Conservation (phyloP, 352 stramenopile species). For the Pythium coloratum region DNA sequence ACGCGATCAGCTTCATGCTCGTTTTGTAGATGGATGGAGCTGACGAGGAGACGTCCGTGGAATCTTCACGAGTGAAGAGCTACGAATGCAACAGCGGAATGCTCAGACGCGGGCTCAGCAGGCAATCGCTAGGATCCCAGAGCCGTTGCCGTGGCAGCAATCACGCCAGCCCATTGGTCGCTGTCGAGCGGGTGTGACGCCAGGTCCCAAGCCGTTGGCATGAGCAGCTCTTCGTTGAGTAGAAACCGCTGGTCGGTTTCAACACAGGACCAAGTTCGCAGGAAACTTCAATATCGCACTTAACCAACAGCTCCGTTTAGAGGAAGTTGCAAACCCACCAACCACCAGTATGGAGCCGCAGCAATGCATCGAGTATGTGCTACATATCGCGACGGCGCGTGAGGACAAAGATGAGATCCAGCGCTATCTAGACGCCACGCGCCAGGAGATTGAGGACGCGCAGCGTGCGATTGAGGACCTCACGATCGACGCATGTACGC, state of each 20-base stretch:
- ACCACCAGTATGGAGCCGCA: conserved; percentile 9
- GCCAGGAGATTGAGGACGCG: conserved; percentile 36
- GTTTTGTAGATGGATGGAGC: neutral
- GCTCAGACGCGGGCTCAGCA: no score
- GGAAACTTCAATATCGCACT: conserved; percentile 17
- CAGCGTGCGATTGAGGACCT: conserved; percentile 50
- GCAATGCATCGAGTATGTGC: conserved; percentile 34
- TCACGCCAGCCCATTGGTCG: neutral
- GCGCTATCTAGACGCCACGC: conserved; percentile 39
- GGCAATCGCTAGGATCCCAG: neutral
- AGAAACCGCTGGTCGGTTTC: neutral
- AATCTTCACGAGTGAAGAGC: neutral
- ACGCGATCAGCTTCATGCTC: conserved; percentile 16
- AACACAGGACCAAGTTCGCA: neutral
- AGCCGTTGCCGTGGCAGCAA: neutral
- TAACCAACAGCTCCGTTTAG: neutral
- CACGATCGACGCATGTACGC: conserved; percentile 44
- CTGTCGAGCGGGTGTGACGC: neutral
- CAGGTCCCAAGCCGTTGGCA: neutral
- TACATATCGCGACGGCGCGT: conserved; percentile 42
- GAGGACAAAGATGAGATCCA: conserved; percentile 38
- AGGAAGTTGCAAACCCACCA: neutral
- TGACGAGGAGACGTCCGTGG: neutral
- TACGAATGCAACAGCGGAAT: conserved; percentile 11
- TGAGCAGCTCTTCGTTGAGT: neutral